A percentile compares a stretch with the other conserved stretches of the same genome.
phyloP scores from a whole-genome alignment of 495 filamentous ascomycete species.

The Pyronema domesticum region DNA sequence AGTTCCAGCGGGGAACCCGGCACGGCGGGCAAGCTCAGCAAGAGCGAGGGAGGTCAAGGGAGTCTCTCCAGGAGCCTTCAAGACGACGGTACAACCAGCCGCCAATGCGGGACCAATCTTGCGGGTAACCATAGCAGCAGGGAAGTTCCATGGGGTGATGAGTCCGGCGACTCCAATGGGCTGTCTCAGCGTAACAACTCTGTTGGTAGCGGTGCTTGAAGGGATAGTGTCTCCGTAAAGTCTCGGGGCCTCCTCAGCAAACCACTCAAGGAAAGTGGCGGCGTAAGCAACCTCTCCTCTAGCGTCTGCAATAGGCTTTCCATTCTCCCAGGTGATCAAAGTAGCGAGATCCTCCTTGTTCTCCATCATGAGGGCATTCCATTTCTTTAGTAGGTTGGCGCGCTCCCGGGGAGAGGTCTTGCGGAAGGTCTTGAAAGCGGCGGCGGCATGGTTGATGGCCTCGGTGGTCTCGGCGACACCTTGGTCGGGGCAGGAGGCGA shows the following conservation, averaged over 20 bases:
- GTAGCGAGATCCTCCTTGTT: slow-evolving; percentile 77
- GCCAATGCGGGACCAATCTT: slow-evolving; percentile 76
- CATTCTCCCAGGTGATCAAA: slow-evolving; percentile 73
- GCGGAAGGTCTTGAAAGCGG: slow-evolving; percentile 60
- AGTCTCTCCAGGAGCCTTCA: slow-evolving; percentile 71
- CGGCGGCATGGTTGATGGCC: slow-evolving; percentile 45
- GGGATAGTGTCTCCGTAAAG: slow-evolving; percentile 47
- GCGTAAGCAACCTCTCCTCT: slow-evolving; percentile 57
- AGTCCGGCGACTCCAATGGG: slow-evolving; percentile 86
- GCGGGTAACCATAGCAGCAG: slow-evolving; percentile 78
- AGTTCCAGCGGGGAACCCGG: slow-evolving; percentile 70
- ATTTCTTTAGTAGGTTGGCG: slow-evolving; percentile 64
- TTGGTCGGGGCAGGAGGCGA: slow-evolving; percentile 57
- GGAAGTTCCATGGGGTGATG: slow-evolving; percentile 96
- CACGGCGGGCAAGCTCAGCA: slow-evolving; percentile 63
- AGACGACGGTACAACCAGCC: slow-evolving; percentile 68
- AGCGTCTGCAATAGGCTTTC: slow-evolving; percentile 53
- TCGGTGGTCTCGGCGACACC: slow-evolving; percentile 39
- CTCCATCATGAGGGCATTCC: slow-evolving; percentile 78
- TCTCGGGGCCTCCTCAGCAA: slow-evolving; percentile 55
- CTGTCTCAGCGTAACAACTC: slow-evolving; percentile 64
- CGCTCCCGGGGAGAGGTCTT: slow-evolving; percentile 61
- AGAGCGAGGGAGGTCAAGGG: slow-evolving; percentile 69
- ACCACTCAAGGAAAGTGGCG: slow-evolving; percentile 63
- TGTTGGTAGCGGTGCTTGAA: slow-evolving; percentile 46